Evolutionary conservation across 495 filamentous ascomycete genomes (phyloP), one percentile per base, ranked within the genome.

Genomic region (Penicillium antarcticum): DNA sequence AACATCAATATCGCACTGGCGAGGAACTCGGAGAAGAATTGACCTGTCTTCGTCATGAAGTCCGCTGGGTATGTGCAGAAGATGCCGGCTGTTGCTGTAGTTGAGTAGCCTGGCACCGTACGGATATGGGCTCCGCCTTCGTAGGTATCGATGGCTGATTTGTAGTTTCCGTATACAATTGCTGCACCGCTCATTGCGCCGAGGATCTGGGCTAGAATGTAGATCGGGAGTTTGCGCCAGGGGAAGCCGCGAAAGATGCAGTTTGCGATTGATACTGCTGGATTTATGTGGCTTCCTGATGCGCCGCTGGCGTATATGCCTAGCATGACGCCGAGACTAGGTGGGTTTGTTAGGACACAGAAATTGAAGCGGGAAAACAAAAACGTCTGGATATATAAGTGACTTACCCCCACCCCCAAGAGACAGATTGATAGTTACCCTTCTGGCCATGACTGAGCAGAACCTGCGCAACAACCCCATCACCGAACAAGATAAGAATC

Each of bases 11-110:
- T 70, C 0, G 82, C 60, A 42, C 75, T 78, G 0, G 80, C 81
- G 37, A 87, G 71, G 55, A 86, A 84, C 52, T 87, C 84, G 14
- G 74, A 79, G 66, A 87, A 84, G 65, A 87, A 86, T 55, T 80
- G 74, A 4, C 75, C 74, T 0, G 79, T 70, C 39, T 71, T 81
- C 0, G 77, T 81, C 68, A 87, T 68, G 62, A 86, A 87, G 2
- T 72, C 65, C 21, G 79, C 78, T 3, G 80, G 81, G 50, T 87
- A 87, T 2, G 84, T 85, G 69, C 79, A 82, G 61, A 87, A 87
- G 38, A 87, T 82, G 2, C 79, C 81, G 1, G 77, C 83, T 2
- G 83, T 84, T 13, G 83, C 80, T 11, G 74, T 85, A 0, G 60
- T 39, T 13, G 75, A 77, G 49, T 76, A 79, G 2, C 74, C 75